Percentiles rank a stretch among this genome's conserved stretches.
These are phyloP conservation scores for Stephanodiscus minutulus DNA, from an alignment of 108 stramenopile genomes.

Conservation along the genomic window DNA sequence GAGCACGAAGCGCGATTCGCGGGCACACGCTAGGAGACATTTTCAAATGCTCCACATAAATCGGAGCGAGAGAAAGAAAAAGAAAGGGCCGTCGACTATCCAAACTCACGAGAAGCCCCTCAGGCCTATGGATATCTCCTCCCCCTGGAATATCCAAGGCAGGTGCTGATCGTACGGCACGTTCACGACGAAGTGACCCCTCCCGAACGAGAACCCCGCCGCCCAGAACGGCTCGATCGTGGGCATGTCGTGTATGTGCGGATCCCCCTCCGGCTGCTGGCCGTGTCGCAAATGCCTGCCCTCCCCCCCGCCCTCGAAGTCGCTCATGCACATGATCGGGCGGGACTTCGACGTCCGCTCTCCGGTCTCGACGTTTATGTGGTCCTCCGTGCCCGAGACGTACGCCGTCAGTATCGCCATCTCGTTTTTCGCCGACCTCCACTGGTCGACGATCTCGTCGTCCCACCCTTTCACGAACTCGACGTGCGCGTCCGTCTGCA, in stretches of 20 bases:
- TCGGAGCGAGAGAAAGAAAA: neutral
- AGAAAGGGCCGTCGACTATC: neutral
- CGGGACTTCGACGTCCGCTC: slow-evolving; percentile 51
- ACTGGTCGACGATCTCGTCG: slow-evolving; percentile 75
- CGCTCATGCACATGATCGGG: slow-evolving; percentile 86
- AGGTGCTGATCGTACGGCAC: slow-evolving; percentile 90
- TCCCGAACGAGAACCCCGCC: slow-evolving; percentile 90
- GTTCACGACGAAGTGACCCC: slow-evolving; percentile 84
- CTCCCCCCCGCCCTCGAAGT: slow-evolving; percentile 46
- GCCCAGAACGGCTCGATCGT: slow-evolving; percentile 94
- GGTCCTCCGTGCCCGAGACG: slow-evolving; percentile 65
- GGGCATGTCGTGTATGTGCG: slow-evolving; percentile 56
- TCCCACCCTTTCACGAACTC: slow-evolving; percentile 92
- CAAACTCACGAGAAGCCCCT: slow-evolving; percentile 76
- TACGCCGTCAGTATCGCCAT: slow-evolving; percentile 90
- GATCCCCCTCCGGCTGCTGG: slow-evolving; percentile 82
- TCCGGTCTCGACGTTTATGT: slow-evolving; percentile 66
- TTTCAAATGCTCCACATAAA: neutral
- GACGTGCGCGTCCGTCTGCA: slow-evolving; percentile 94
- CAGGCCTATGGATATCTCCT: slow-evolving; percentile 86
- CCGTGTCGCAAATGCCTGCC: slow-evolving; percentile 77
- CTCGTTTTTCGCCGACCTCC: slow-evolving; percentile 81
- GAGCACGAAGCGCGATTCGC: neutral
- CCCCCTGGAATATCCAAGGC: slow-evolving; percentile 81
- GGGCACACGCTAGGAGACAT: neutral